Conservation (phyloP, 2,329 filamentous ascomycete species). For the Pyricularia sp. region DNA sequence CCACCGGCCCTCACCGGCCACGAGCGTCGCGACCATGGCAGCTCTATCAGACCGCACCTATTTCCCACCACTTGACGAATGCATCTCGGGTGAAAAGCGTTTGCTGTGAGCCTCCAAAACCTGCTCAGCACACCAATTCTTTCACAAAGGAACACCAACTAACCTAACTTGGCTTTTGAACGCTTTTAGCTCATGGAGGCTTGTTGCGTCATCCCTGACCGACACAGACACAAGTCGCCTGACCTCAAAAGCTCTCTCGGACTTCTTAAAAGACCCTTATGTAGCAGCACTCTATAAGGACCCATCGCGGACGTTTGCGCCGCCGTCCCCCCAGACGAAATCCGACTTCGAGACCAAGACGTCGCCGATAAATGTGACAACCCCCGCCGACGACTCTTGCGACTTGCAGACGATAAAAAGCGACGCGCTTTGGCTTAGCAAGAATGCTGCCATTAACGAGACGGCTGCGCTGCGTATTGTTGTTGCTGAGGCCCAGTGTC, state of each 20-base stretch:
- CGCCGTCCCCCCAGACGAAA: slow-evolving; percentile 53
- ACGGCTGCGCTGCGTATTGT: slow-evolving; percentile 72
- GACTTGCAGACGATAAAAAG: slow-evolving; percentile 73
- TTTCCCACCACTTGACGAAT: slow-evolving; percentile 78
- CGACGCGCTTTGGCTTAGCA: slow-evolving; percentile 79
- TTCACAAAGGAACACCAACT: slow-evolving; percentile 8
- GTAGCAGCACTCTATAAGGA: slow-evolving; percentile 59
- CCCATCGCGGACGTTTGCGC: slow-evolving; percentile 58
- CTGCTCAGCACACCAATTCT: slow-evolving; percentile 2
- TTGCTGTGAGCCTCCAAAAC: slow-evolving; percentile 55
- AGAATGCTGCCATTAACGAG: slow-evolving; percentile 69
- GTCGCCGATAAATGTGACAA: slow-evolving; percentile 74
- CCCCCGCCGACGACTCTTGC: slow-evolving; percentile 55
- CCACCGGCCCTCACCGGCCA: not conserved
- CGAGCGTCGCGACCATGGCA: slow-evolving; percentile 48
- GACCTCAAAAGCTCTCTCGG: slow-evolving; percentile 44
- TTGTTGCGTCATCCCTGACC: slow-evolving; percentile 43
- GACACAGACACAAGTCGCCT: slow-evolving; percentile 49
- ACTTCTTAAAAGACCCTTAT: slow-evolving; percentile 63
- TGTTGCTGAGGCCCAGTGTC: slow-evolving; percentile 74
- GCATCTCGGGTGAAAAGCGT: slow-evolving; percentile 69
- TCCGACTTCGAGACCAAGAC: slow-evolving; percentile 74
- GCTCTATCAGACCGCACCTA: slow-evolving; percentile 61
- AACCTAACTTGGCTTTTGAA: not conserved
- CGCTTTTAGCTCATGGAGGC: slow-evolving; percentile 47